phyloP scores from a whole-genome alignment of 768 basidiomycete genomes.

The Leucocoprinus leucothites region DNA sequence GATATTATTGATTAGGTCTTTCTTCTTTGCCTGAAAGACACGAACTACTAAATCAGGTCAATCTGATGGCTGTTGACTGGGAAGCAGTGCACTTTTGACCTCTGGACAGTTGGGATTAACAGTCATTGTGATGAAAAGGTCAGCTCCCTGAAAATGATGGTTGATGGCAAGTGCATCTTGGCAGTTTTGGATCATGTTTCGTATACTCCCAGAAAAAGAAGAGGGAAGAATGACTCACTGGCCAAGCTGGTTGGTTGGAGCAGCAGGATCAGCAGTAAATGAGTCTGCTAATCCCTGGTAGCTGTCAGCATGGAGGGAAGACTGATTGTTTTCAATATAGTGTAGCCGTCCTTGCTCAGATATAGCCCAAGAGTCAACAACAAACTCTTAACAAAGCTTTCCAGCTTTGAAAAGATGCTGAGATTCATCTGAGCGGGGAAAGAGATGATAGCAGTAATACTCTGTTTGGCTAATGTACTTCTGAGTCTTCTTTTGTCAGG shows the following conservation, averaged over 20 bases:
- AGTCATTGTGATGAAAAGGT: slow-evolving; percentile 50
- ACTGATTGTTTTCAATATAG: not conserved
- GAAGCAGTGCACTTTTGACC: slow-evolving; percentile 33
- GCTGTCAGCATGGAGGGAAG: slow-evolving; percentile 11
- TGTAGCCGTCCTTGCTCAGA: too few species aligned
- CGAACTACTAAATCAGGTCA: slow-evolving; percentile 44
- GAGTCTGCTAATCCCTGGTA: slow-evolving; percentile 22
- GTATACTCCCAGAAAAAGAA: slow-evolving; percentile 25
- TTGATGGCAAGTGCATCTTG: slow-evolving; percentile 44
- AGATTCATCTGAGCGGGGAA: too few species aligned
- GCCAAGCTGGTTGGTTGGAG: slow-evolving; percentile 22
- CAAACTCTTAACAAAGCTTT: too few species aligned
- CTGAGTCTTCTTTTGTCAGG: too few species aligned
- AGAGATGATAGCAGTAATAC: too few species aligned
- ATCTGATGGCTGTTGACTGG: slow-evolving; percentile 35
- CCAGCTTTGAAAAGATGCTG: too few species aligned
- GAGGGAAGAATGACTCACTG: slow-evolving; percentile 29
- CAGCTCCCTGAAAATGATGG: slow-evolving; percentile 27
- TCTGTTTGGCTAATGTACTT: too few species aligned
- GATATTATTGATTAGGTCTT: slow-evolving; percentile 33
- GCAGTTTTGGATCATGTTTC: slow-evolving; percentile 36
- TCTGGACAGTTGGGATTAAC: slow-evolving; percentile 46
- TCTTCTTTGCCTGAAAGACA: slow-evolving; percentile 43
- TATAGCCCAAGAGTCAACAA: too few species aligned
- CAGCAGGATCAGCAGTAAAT: not conserved